Evolutionary conservation across 148 eudicot species (phyloP).

Genomic region (Persicaria maculosa): DNA sequence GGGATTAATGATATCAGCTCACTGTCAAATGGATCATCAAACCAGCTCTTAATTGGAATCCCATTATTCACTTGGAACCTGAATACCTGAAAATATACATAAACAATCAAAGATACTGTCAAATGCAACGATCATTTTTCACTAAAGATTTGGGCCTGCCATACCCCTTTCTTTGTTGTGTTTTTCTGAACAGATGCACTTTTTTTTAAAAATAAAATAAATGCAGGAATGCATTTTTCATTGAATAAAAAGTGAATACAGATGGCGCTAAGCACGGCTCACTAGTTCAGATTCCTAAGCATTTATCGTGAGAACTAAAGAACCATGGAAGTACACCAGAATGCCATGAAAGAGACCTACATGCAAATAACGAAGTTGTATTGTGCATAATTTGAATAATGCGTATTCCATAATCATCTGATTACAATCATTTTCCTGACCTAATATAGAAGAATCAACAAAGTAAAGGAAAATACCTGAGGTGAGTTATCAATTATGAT

Average conservation of each 20-base stretch:
- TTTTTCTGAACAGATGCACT: no score
- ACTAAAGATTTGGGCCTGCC: not conserved
- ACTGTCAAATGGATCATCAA: slow-evolving; percentile 84
- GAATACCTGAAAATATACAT: slow-evolving; percentile 63
- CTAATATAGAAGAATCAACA: not conserved
- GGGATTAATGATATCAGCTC: slow-evolving; percentile 79
- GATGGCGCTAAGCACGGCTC: not conserved
- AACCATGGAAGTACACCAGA: not conserved
- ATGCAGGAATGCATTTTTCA: not conserved
- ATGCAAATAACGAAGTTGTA: not conserved
- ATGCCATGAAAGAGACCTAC: not conserved
- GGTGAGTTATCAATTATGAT: slow-evolving; percentile 89
- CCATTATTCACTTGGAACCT: slow-evolving; percentile 96
- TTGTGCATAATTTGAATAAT: not conserved
- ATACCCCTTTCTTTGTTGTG: not conserved
- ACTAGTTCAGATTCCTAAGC: not conserved
- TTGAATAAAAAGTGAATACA: not conserved
- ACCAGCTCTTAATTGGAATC: slow-evolving; percentile 99
- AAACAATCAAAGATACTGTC: not conserved
- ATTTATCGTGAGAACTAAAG: not conserved
- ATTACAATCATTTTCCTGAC: not conserved
- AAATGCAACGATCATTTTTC: not conserved
- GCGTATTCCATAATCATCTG: not conserved
- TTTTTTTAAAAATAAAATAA: no score
- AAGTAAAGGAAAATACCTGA: slow-evolving; percentile 46